phyloP scores from a whole-genome alignment of 768 basidiomycete species.

The Dioszegia aurantiaca region DNA sequence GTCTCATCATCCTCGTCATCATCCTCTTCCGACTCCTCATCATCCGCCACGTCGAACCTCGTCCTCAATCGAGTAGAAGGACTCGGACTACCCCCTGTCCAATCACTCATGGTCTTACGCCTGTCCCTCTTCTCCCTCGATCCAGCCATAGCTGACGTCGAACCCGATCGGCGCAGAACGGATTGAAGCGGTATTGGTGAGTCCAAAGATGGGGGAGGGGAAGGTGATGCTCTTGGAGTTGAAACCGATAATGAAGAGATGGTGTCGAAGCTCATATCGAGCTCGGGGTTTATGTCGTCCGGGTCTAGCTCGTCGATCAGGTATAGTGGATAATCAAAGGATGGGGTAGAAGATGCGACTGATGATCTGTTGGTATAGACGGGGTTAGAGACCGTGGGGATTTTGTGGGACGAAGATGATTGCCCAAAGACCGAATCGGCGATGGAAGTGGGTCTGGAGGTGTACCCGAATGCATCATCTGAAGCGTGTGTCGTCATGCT shows the following conservation, averaged over 20 bases:
- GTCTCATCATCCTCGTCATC: background rate
- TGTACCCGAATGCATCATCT: conserved; percentile 8
- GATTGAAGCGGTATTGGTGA: background rate
- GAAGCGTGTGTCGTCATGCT: conserved; percentile 16
- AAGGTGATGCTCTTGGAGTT: conserved; percentile 3
- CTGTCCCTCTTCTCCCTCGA: background rate
- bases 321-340: background rate
- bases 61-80: background rate
- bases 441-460: background rate
- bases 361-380: background rate
- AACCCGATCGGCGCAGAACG: background rate
- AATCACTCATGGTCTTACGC: background rate
- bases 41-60: conserved; percentile 1
- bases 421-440: background rate
- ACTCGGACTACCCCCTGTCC: no score
- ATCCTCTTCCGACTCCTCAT: background rate
- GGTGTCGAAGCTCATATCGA: conserved; percentile 7
- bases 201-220: background rate
- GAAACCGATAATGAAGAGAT: background rate
- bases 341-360: background rate
- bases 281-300: background rate
- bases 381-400: no score
- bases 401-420: no score
- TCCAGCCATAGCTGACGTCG: no score
- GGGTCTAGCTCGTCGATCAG: no score